A percentile compares a stretch with the other conserved stretches of the same genome.
Evolutionary conservation across 1,284 basidiomycete species (phyloP).

Genomic region (Moesziomyces globuligerus): DNA sequence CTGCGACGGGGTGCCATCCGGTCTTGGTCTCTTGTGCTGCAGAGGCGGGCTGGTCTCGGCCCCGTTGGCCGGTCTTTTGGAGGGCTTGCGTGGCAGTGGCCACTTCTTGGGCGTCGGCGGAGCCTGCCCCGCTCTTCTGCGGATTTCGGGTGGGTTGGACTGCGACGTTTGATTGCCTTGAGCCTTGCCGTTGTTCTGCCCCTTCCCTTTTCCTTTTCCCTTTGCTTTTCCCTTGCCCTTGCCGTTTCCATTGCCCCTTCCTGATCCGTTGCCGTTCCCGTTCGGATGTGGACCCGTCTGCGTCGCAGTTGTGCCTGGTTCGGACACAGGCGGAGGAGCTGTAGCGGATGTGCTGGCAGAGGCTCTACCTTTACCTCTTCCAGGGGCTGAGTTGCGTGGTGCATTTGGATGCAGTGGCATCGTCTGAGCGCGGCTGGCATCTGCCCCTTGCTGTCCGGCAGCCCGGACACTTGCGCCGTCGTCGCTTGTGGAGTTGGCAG

Average conservation of each 20-base stretch:
- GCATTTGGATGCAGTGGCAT: conserved; percentile 8
- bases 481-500: conserved; percentile 1
- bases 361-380: background rate
- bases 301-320: background rate
- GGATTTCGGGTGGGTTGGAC: conserved; percentile 25
- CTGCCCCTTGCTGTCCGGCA: too few relatives aligned
- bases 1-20: too few relatives aligned
- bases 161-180: background rate
- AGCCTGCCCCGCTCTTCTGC: conserved; percentile 1
- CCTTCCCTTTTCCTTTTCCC: conserved; percentile 9
- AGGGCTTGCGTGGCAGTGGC: background rate
- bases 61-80: conserved; percentile 14
- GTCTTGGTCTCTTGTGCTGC: too few relatives aligned
- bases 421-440: conserved; percentile 9
- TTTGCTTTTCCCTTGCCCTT: conserved; percentile 9
- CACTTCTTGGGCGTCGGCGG: background rate
- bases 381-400: background rate
- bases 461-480: conserved; percentile 1
- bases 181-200: background rate
- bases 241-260: background rate
- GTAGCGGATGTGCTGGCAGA: background rate
- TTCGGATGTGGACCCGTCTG: background rate
- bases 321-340: background rate
- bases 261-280: too few relatives aligned
- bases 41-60: too few relatives aligned